phyloP scores from a whole-genome alignment of 306 rosid species.

The Prunus persica region Prunus_persica_NCBIv2 NC_034011.1:13308501-13309000 shows the following conservation, averaged over 20 bases:
- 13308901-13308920: background rate
- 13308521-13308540: background rate
- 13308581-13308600: background rate
- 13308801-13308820: background rate
- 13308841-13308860: background rate
- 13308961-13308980: no score
- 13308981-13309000: background rate
- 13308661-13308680: no score
- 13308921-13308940: background rate
- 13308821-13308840: background rate
- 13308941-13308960: background rate
- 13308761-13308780: slow-evolving; percentile 5
- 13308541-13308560: background rate
- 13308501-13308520: background rate
- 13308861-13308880: background rate
- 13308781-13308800: background rate
- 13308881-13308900: background rate
- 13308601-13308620: background rate
- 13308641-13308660: no score
- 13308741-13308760: slow-evolving; percentile 8
- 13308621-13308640: no score
- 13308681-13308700: background rate
- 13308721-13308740: background rate
- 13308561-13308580: background rate
- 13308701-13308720: background rate